Conservation (phyloP, 352 stramenopile genomes). For the Phytophthora sp. region DNA sequence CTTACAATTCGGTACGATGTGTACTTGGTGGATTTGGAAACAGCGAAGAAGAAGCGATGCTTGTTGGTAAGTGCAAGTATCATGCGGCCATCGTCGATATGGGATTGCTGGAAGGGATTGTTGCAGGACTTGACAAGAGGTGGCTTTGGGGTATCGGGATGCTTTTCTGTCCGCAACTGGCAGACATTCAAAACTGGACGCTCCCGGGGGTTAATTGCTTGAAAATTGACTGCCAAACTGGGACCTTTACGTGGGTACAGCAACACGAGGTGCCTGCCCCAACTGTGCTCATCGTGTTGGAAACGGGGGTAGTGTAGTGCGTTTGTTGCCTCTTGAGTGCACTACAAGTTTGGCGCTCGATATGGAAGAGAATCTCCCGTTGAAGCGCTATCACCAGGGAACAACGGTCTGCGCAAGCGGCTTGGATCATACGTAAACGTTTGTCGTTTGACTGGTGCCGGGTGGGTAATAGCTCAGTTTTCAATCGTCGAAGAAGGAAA, state of each 20-base stretch:
- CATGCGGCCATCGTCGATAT: neutral
- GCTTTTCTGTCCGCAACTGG: neutral
- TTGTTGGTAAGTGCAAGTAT: conserved; percentile 22
- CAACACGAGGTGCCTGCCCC: neutral
- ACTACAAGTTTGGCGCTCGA: too few relatives aligned
- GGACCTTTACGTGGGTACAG: neutral
- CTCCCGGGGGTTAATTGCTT: neutral
- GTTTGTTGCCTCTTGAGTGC: too few relatives aligned
- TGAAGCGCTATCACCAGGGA: neutral
- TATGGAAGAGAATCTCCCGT: too few relatives aligned
- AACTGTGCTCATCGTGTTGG: conserved; percentile 6
- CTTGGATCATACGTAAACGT: conserved; percentile 10
- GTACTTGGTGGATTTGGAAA: neutral
- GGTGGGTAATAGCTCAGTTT: conserved; percentile 7
- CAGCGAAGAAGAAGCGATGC: neutral
- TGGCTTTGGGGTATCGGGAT: too few relatives aligned
- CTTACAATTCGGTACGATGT: neutral
- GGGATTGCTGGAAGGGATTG: neutral
- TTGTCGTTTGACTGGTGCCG: neutral
- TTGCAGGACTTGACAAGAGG: too few relatives aligned
- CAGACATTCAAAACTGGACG: neutral
- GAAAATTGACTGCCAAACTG: conserved; percentile 1
- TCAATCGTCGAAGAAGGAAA: too few relatives aligned
- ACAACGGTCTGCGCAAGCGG: conserved; percentile 8
- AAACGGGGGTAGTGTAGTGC: too few relatives aligned